Evolutionary conservation across 2,329 filamentous ascomycete genomes (phyloP).

Genomic region (Colletotrichum camelliae): DNA sequence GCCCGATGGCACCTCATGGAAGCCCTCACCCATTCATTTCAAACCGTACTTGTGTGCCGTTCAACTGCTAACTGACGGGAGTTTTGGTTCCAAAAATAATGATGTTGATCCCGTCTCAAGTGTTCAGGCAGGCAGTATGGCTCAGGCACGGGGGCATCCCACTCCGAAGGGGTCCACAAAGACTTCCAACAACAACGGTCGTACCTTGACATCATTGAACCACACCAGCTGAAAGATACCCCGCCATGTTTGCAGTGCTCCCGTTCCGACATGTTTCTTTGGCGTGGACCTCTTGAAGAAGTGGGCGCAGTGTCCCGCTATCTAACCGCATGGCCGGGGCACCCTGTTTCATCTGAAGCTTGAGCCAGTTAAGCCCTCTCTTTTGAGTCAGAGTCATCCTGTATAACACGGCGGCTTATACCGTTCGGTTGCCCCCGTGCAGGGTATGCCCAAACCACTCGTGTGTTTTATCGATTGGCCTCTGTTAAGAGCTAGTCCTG

Average conservation of each 20-base stretch:
- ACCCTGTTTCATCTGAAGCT: conserved; percentile 17
- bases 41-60: background rate
- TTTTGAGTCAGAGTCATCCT: background rate
- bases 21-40: background rate
- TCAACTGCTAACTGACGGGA: background rate
- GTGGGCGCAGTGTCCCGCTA: background rate
- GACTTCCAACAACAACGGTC: background rate
- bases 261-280: background rate
- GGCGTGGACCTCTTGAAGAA: background rate
- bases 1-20: background rate
- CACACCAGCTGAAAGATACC: background rate
- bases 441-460: background rate
- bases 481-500: background rate
- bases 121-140: background rate
- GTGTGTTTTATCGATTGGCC: background rate
- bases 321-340: background rate
- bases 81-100: background rate
- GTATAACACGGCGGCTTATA: background rate
- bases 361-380: background rate
- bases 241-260: background rate
- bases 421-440: background rate
- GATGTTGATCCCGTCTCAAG: background rate
- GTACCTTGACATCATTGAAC: background rate
- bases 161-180: background rate
- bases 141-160: background rate